These are phyloP conservation scores for Ajuga reptans DNA, from an alignment of 305 asterid genomes.

Conservation along the genomic window DNA sequence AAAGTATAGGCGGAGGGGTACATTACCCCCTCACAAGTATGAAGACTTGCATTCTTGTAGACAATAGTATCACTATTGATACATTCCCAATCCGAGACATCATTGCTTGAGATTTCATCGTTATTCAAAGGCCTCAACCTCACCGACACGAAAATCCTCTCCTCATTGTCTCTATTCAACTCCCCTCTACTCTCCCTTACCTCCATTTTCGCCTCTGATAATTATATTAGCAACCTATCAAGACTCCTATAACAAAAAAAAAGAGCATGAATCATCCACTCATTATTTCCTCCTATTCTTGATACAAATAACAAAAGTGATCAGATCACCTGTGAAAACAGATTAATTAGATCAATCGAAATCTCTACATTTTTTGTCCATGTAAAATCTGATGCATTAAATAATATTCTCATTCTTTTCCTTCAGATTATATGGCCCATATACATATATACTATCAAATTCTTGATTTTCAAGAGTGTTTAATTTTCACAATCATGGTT, in stretches of 20 bases:
- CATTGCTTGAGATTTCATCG: conserved; percentile 48
- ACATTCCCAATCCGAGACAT: conserved; percentile 88
- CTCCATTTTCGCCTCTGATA: conserved; percentile 14
- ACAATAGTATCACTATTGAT: conserved; percentile 53
- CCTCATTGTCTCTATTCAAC: conserved; percentile 35
- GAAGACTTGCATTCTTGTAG: conserved; percentile 55
- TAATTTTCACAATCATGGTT: conserved; percentile 1
- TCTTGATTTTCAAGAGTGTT: conserved; percentile 30
- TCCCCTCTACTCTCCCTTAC: conserved; percentile 38
- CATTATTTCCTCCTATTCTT: neutral
- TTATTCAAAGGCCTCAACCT: conserved; percentile 69
- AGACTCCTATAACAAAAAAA: neutral
- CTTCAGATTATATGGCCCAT: conserved; percentile 10
- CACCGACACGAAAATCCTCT: conserved; percentile 69
- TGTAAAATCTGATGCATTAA: conserved; percentile 29
- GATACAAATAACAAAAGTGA: conserved; percentile 24
- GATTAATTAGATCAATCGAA: conserved; percentile 19
- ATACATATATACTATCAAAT: conserved; percentile 32
- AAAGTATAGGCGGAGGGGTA: conserved; percentile 57
- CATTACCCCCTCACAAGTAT: conserved; percentile 46
- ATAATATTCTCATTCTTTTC: neutral
- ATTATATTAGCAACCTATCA: conserved; percentile 3
- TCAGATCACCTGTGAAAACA: conserved; percentile 29
- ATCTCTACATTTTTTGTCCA: neutral
- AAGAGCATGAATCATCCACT: neutral